Evolutionary conservation across 2,329 filamentous ascomycete genomes (phyloP).

Genomic region (Aspergillus phoenicis): DNA sequence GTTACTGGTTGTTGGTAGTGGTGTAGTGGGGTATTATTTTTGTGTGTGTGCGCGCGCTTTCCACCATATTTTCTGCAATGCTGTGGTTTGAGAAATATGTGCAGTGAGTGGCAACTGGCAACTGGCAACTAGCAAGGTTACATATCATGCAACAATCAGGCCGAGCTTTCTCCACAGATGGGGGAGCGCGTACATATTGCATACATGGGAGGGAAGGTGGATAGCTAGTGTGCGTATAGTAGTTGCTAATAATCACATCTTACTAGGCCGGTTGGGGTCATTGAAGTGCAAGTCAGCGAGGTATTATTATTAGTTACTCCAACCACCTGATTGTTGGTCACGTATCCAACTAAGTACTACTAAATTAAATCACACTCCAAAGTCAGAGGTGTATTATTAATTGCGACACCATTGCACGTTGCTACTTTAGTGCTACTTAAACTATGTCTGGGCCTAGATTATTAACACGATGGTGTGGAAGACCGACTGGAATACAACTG

Average conservation of each 20-base stretch:
- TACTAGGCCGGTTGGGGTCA: background rate
- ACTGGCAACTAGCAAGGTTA: background rate
- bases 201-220: background rate
- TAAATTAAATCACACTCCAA: background rate
- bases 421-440: no score
- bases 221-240: no score
- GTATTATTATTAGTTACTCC: background rate
- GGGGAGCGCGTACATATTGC: background rate
- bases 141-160: slow-evolving; percentile 7
- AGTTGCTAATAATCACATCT: background rate
- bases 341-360: no score
- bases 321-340: background rate
- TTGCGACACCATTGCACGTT: background rate
- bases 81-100: no score
- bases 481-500: background rate
- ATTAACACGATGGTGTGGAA: background rate
- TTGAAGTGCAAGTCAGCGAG: background rate
- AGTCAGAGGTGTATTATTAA: background rate
- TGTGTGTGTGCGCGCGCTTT: no score
- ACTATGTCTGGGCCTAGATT: background rate
- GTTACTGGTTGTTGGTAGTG: no score
- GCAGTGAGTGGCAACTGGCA: no score
- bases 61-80: no score
- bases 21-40: no score
- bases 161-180: background rate